phyloP scores from a whole-genome alignment of 768 basidiomycete species.

The Botryobasidium botryosum region DNA sequence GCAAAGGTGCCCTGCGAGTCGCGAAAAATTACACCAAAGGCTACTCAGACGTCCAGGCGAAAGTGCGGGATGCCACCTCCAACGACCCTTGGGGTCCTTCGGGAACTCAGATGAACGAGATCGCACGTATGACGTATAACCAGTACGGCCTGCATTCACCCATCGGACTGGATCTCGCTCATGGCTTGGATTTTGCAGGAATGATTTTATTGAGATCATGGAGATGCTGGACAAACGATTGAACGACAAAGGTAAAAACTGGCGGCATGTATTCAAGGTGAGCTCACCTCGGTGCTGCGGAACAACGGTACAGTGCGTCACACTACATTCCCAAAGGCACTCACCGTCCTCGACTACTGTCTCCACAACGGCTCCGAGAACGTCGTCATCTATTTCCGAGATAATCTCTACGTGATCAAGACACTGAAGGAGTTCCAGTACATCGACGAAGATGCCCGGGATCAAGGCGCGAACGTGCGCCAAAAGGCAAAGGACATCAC shows the following conservation, averaged over 20 bases:
- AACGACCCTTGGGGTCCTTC: slow-evolving; percentile 98
- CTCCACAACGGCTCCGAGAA: slow-evolving; percentile 96
- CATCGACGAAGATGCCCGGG: slow-evolving; percentile 87
- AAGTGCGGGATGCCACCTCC: slow-evolving; percentile 90
- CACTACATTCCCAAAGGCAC: slow-evolving; percentile 31
- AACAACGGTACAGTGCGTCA: not conserved
- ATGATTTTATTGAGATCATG: slow-evolving; percentile 98
- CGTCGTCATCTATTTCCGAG: slow-evolving; percentile 94
- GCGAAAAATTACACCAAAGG: slow-evolving; percentile 89
- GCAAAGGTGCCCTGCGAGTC: slow-evolving; percentile 66
- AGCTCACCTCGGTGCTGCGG: slow-evolving; percentile 12
- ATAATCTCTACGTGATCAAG: slow-evolving; percentile 96
- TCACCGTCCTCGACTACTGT: slow-evolving; percentile 90
- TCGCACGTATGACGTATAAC: slow-evolving; percentile 92
- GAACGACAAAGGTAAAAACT: slow-evolving; percentile 99
- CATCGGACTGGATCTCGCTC: not conserved
- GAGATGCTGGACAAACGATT: slow-evolving; percentile 98
- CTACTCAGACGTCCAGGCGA: slow-evolving; percentile 89
- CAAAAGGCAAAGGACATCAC: slow-evolving; percentile 98
- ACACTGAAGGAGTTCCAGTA: slow-evolving; percentile 98
- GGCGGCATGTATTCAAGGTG: slow-evolving; percentile 98
- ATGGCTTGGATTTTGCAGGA: slow-evolving; percentile 28
- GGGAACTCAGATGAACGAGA: slow-evolving; percentile 97
- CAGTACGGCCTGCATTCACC: slow-evolving; percentile 41
- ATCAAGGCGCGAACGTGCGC: slow-evolving; percentile 94